Conservation (phyloP, 371 early-diverging fungal species). For the Rhizopus sp. region DNA sequence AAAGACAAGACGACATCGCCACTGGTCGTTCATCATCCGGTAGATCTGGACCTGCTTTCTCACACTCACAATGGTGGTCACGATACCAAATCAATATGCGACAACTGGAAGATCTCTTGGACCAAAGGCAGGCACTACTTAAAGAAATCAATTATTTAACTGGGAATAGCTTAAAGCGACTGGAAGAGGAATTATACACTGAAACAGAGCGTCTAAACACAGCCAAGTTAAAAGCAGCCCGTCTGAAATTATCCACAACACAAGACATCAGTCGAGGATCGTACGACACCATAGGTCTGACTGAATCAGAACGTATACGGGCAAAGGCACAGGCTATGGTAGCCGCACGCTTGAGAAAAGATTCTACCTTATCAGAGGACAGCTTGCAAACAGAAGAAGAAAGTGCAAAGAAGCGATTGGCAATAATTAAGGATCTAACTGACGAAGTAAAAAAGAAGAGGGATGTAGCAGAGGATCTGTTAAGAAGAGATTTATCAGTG, state of each 20-base stretch:
- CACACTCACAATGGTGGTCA: slow-evolving; percentile 23
- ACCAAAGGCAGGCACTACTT: slow-evolving; percentile 28
- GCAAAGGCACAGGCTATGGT: slow-evolving; percentile 44
- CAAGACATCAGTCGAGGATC: neutral
- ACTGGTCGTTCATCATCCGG: slow-evolving; percentile 8
- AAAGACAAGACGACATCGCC: slow-evolving; percentile 8
- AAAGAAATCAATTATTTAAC: slow-evolving; percentile 44
- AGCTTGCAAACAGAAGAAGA: neutral
- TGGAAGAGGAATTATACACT: slow-evolving; percentile 17
- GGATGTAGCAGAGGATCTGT: slow-evolving; percentile 10
- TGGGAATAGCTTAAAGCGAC: slow-evolving; percentile 23
- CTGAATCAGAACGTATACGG: slow-evolving; percentile 39
- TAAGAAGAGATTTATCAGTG: slow-evolving; percentile 16
- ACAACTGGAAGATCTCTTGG: slow-evolving; percentile 34
- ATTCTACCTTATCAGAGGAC: neutral
- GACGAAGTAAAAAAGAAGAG: slow-evolving; percentile 1
- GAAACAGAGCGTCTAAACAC: slow-evolving; percentile 30
- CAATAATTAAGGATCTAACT: neutral
- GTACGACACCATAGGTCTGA: slow-evolving; percentile 8
- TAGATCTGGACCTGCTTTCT: slow-evolving; percentile 6
- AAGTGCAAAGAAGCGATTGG: neutral
- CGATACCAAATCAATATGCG: slow-evolving; percentile 38
- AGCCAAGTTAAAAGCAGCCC: slow-evolving; percentile 16
- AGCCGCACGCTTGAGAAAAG: slow-evolving; percentile 30
- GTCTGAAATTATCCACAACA: neutral